Base-by-base conservation (phyloP, 2,329 filamentous ascomycete species). In the Aspergillus chevalieri region DNA sequence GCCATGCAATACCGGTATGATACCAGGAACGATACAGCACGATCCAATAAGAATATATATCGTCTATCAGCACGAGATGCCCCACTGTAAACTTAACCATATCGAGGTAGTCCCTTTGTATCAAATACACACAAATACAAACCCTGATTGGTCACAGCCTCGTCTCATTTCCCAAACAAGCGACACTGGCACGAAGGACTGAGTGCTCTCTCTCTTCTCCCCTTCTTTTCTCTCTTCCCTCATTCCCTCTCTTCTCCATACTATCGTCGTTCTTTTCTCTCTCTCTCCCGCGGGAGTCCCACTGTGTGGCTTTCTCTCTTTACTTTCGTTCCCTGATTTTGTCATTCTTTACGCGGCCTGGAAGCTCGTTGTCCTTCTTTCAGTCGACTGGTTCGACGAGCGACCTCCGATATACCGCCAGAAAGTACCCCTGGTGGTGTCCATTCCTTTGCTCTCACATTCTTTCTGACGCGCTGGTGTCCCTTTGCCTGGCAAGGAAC, bases 321-420 rank as follows among this genome's bases (percentile, higher is more conserved):
- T 48, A 43, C 15, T 45, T 39, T 33, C 43, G 52, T 59, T 48
- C 47, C 10, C 10, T 30, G 26, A 30, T 10, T 52, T 52, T 52
- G 47, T 49, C 50, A n/a, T 26, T 48, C 48, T 46, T 53, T 44
- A 10, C 55, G 57, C 55, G 53, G 59, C 60, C 58, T 61, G 59
- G 65, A 60, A 59, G 60, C 63, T 65, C 62, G 65, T 65, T 60
- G 63, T 62, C 64, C 61, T 63, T 68, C 65, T 54, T 67, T 68
- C 64, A 60, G 17, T 41, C 34, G 34, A 36, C 34, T 36, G 15
- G 34, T 14, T n/a, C 34, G n/a, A 38, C 34, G 17, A 30, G n/a
- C 17, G 34, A 9, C 17, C 34, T 38, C 62, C 59, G 52, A 59
- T 57, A 30, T 50, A 54, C 45, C 41, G 44, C 53, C 53, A 52